Conservation (phyloP, 306 rosid species). For the Quercus parvula region DNA sequence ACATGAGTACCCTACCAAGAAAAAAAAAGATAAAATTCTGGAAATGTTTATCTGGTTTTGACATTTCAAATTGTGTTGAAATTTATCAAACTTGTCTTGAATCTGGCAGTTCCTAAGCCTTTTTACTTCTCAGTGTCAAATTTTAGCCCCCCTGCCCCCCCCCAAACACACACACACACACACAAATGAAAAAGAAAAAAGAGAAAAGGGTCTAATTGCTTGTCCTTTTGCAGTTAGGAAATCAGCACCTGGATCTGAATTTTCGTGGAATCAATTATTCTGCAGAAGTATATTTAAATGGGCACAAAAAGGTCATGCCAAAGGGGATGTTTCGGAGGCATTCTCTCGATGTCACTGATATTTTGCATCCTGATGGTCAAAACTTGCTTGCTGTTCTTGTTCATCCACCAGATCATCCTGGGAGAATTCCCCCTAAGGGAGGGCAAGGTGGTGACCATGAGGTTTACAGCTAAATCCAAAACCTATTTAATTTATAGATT, state of each 20-base stretch:
- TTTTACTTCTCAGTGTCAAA: background rate
- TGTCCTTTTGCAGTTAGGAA: constrained; percentile 48
- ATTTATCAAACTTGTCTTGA: background rate
- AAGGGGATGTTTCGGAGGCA: constrained; percentile 97
- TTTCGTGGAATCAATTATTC: constrained; percentile 90
- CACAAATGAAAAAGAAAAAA: no score
- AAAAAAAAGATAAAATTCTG: no score
- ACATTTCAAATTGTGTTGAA: background rate
- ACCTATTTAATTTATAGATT: background rate
- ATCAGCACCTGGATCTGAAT: constrained; percentile 74
- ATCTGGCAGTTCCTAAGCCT: background rate
- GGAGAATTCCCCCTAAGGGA: constrained; percentile 68
- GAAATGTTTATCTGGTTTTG: background rate
- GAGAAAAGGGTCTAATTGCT: constrained; percentile 1
- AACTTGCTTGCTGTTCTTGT: constrained; percentile 93
- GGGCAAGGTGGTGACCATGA: constrained; percentile 99
- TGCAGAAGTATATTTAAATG: constrained; percentile 81
- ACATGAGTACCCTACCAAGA: no score
- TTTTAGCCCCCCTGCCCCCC: background rate
- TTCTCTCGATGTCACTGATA: constrained; percentile 73
- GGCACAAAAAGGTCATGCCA: constrained; percentile 60
- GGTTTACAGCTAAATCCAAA: constrained; percentile 35
- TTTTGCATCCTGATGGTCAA: constrained; percentile 59
- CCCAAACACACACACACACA: no score
- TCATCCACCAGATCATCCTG: constrained; percentile 97